Evolutionary conservation across 2,329 filamentous ascomycete species (phyloP).

Genomic region (Fusarium coicis): DNA sequence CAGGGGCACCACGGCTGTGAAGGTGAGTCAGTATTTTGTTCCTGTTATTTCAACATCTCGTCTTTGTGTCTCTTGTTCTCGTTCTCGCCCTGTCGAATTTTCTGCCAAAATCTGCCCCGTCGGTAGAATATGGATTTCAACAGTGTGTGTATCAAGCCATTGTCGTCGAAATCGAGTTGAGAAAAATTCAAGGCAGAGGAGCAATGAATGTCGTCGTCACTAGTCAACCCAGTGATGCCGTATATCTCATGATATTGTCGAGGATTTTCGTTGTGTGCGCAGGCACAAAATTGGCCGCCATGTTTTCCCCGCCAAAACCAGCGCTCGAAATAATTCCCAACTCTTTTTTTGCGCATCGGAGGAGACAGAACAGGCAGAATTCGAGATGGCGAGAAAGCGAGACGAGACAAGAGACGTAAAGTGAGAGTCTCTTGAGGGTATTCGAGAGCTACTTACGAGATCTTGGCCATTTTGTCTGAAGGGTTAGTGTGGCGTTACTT

Average conservation of each 20-base stretch:
- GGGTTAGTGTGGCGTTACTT: constrained; percentile 56
- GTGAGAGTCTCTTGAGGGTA: background rate
- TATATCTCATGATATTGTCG: constrained; percentile 8
- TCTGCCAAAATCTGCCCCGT: constrained; percentile 34
- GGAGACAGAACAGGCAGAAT: constrained; percentile 9
- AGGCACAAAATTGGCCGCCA: constrained; percentile 17
- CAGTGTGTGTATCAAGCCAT: background rate
- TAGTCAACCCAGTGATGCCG: background rate
- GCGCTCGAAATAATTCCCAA: constrained; percentile 15
- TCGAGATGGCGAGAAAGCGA: constrained; percentile 9
- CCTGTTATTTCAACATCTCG: background rate
- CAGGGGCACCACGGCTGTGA: constrained; percentile 84
- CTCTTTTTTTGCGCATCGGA: constrained; percentile 22
- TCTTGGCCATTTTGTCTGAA: constrained; percentile 70
- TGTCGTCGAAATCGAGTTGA: background rate
- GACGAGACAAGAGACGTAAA: background rate
- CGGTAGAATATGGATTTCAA: background rate
- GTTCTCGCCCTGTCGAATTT: constrained; percentile 10
- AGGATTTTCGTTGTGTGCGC: constrained; percentile 27
- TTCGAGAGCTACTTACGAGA: constrained; percentile 62
- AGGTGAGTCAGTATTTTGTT: constrained; percentile 48
- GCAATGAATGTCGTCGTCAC: constrained; percentile 8
- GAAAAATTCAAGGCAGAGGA: constrained; percentile 9
- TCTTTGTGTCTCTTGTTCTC: constrained; percentile 10
- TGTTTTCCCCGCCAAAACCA: constrained; percentile 29